Conservation (phyloP, 176 grass and related monocot genomes). For the Oryza coarctata region DNA sequence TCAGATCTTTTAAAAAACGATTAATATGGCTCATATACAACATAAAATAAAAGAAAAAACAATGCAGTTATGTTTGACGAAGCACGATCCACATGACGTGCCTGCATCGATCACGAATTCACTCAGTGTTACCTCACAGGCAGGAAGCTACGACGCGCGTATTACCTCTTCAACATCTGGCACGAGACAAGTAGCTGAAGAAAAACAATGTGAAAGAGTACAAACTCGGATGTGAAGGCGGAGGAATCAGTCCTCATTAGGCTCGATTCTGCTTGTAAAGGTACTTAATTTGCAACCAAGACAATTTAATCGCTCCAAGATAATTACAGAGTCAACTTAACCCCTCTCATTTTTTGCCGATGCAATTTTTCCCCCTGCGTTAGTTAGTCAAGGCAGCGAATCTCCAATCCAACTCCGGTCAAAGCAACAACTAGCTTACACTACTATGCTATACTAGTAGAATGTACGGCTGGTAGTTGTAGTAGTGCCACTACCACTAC, state of each 20-base stretch:
- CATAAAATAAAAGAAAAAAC: neutral
- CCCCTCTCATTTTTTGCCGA: too few species aligned
- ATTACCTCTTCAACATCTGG: slow-evolving; percentile 28
- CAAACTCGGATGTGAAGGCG: neutral
- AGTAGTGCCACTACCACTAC: neutral
- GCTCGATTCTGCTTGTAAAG: neutral
- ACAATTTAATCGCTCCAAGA: neutral
- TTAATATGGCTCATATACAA: neutral
- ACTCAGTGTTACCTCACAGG: neutral
- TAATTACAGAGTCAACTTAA: neutral
- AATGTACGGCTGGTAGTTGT: neutral
- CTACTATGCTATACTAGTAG: neutral
- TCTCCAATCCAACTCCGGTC: neutral
- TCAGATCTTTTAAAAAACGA: neutral
- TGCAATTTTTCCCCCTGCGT: neutral
- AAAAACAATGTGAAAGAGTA: slow-evolving; percentile 4
- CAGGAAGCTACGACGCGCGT: neutral
- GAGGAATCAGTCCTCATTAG: neutral
- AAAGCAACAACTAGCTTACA: neutral
- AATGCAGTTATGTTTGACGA: neutral
- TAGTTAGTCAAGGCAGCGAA: neutral
- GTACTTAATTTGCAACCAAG: neutral
- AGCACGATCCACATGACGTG: slow-evolving; percentile 27
- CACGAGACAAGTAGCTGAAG: neutral
- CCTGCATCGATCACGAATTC: neutral